Evolutionary conservation across 495 filamentous ascomycete species (phyloP).

Genomic region (Penicillium cinerascens): DNA sequence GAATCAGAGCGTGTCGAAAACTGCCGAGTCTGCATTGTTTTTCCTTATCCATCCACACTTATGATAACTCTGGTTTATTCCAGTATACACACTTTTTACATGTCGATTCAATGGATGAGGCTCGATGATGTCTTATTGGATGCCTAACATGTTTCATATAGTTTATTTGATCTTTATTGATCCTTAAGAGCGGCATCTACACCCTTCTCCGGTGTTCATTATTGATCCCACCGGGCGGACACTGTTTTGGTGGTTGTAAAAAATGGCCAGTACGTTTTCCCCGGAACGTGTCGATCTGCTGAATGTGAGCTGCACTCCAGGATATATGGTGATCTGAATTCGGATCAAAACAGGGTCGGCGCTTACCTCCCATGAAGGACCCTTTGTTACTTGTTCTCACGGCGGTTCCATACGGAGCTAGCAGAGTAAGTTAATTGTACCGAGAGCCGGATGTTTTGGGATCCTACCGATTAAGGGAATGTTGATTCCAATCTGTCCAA

Average conservation of each 20-base stretch:
- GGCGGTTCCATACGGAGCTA: constrained; percentile 26
- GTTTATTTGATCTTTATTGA: no score
- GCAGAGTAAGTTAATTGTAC: not conserved
- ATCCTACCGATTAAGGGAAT: constrained; percentile 26
- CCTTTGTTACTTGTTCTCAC: constrained; percentile 29
- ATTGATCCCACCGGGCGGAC: constrained; percentile 27
- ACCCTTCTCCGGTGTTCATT: not conserved
- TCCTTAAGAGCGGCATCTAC: no score
- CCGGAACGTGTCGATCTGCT: constrained; percentile 25
- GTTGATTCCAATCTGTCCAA: constrained; percentile 30
- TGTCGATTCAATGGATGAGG: no score
- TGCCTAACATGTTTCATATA: no score
- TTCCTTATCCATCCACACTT: no score
- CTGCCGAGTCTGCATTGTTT: no score
- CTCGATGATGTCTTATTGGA: no score
- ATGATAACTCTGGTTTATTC: no score
- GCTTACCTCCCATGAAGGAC: constrained; percentile 28
- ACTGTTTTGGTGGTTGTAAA: constrained; percentile 27
- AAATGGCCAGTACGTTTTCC: constrained; percentile 31
- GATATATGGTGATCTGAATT: not conserved
- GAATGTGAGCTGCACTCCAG: not conserved
- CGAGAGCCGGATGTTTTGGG: not conserved
- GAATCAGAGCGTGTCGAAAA: no score
- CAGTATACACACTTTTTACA: no score
- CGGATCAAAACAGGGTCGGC: not conserved